Conservation (phyloP, 2,329 filamentous ascomycete genomes). For the Colletotrichum sp. region DNA sequence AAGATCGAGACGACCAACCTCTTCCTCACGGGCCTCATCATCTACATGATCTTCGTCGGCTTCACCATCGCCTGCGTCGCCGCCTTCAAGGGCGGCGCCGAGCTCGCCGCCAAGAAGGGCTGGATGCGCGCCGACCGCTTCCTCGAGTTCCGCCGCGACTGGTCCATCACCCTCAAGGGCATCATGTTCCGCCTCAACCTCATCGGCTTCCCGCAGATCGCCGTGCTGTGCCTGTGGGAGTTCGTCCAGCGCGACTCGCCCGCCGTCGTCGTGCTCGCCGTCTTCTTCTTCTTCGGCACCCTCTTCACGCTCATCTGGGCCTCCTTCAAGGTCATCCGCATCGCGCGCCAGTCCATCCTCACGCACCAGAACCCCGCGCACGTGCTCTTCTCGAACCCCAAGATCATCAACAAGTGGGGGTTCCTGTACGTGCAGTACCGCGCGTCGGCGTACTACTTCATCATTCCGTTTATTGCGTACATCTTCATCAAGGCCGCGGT, state of each 20-base stretch:
- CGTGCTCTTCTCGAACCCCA: constrained; percentile 93
- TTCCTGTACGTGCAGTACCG: constrained; percentile 98
- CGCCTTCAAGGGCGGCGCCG: constrained; percentile 81
- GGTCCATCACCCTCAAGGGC: constrained; percentile 90
- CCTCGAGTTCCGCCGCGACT: constrained; percentile 91
- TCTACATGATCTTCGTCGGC: constrained; percentile 85
- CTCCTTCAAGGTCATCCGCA: constrained; percentile 84
- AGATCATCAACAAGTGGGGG: constrained; percentile 95
- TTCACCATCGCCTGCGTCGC: constrained; percentile 75
- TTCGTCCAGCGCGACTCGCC: constrained; percentile 85
- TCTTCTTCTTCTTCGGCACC: constrained; percentile 88
- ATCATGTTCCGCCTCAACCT: constrained; percentile 90
- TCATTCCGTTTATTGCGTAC: constrained; percentile 80
- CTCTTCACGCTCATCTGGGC: constrained; percentile 82
- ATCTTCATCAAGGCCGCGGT: constrained; percentile 87
- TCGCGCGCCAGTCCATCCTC: constrained; percentile 84
- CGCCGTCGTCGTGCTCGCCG: constrained; percentile 83
- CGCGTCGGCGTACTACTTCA: constrained; percentile 94
- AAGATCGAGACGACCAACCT: constrained; percentile 89
- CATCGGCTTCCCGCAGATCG: constrained; percentile 91
- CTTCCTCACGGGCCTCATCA: constrained; percentile 89
- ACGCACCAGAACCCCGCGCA: constrained; percentile 98
- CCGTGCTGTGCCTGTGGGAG: constrained; percentile 91
- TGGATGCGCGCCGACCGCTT: constrained; percentile 88
- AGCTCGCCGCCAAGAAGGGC: constrained; percentile 74